Base-by-base conservation (phyloP, 768 basidiomycete genomes). In the Leccinellum luteum region DNA sequence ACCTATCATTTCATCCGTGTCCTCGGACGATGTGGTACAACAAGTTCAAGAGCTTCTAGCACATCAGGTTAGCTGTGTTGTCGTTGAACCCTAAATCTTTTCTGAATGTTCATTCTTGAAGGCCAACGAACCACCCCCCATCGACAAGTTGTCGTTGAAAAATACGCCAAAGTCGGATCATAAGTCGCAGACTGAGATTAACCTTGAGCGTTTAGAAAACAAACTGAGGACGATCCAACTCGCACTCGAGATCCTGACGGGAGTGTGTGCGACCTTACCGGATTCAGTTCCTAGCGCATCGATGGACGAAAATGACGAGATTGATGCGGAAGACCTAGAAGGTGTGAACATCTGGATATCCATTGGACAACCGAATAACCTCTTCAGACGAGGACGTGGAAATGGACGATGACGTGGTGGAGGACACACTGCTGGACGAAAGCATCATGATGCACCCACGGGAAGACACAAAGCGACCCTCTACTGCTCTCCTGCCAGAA, bases 191-290 rank as follows among this genome's bases (percentile, higher is more conserved):
- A 79, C 80, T 14, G 89, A 94, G 66, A 55, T 84, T 12, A 85
- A 89, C 64, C 79, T 97, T 2, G 89, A 91, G 59, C 75, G 75
- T 28, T 75, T 94, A 14, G 94, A 98, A 72, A 75, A 77, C 15
- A 81, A 75, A 54, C 71, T 97, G 52, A 80, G 86, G 63, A 89
- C 89, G 1, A 79, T 92, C 12, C 88, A 90, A 61, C 79, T 94
- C 31, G 85, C 89, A n/a, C 77, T 97, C 27, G 94, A 98, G 73
- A 85, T 97, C 50, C 71, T 97, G 60, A 95, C 93, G 0, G 89
- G 89, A 30, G 77, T 82, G n/a, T 97, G 92, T 68, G 94, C 94
- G 19, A 91, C 86, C 6, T 17, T 48, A 1, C 27, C 47, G 9
- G 47, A 48, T 15, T 27, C 47, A 27, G 9, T 48, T 10, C n/a